Percentiles rank a stretch among this genome's conserved stretches.
Evolutionary conservation across 257 asterid species (phyloP).

Genomic region (Solanum chmielewskii): DNA sequence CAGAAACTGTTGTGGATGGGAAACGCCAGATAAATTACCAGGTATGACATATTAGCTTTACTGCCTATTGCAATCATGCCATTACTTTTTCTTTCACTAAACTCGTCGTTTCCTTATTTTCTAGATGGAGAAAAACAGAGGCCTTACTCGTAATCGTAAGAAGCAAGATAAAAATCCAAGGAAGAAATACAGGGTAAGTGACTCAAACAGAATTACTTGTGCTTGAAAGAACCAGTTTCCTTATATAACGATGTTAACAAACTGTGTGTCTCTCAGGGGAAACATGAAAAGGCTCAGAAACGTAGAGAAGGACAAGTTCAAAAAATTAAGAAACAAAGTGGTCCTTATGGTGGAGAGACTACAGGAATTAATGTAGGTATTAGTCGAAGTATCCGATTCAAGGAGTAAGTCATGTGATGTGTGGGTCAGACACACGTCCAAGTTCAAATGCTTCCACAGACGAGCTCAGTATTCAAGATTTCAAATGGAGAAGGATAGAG

Average conservation of each 20-base stretch:
- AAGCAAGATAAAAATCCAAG: slow-evolving; percentile 78
- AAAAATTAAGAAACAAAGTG: slow-evolving; percentile 37
- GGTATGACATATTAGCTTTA: slow-evolving; percentile 20
- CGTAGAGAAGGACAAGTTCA: slow-evolving; percentile 71
- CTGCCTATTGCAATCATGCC: neutral
- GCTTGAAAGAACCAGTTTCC: neutral
- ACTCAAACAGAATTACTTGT: neutral
- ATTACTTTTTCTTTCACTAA: neutral
- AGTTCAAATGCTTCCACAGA: neutral
- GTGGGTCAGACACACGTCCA: neutral
- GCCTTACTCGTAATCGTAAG: slow-evolving; percentile 80
- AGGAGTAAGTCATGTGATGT: slow-evolving; percentile 9
- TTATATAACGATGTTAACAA: neutral
- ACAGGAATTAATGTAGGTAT: slow-evolving; percentile 59
- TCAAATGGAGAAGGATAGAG: neutral
- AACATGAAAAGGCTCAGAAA: slow-evolving; percentile 45
- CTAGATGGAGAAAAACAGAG: slow-evolving; percentile 87
- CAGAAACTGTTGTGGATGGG: slow-evolving; percentile 55
- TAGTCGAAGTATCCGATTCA: slow-evolving; percentile 64
- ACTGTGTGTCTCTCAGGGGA: slow-evolving; percentile 29
- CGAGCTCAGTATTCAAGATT: neutral
- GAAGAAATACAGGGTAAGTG: slow-evolving; percentile 74
- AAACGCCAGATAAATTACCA: slow-evolving; percentile 62
- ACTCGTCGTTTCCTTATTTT: neutral
- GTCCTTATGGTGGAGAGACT: slow-evolving; percentile 76